phyloP scores from a whole-genome alignment of 352 stramenopile species.

The Elongisporangium senticosum region DNA sequence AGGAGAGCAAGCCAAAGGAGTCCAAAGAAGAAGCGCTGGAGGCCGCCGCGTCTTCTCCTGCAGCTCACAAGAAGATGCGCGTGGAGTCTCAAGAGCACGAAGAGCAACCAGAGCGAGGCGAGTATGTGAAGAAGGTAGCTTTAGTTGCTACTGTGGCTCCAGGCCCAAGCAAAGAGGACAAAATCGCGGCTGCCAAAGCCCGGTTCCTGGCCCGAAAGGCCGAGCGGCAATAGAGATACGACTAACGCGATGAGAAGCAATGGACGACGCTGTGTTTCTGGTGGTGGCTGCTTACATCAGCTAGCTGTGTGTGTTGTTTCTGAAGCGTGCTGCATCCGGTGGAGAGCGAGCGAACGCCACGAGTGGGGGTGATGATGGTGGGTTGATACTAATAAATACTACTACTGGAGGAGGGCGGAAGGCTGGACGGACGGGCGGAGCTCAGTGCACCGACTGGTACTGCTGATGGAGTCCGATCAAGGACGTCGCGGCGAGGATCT shows the following conservation, averaged over 20 bases:
- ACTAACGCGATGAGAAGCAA: slow-evolving; percentile 10
- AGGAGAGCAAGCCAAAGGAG: slow-evolving; percentile 5
- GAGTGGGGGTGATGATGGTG: slow-evolving; percentile 6
- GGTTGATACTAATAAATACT: slow-evolving; percentile 6
- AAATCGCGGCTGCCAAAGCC: slow-evolving; percentile 68
- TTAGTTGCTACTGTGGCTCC: too few species aligned
- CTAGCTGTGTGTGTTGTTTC: too few species aligned
- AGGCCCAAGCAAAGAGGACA: slow-evolving; percentile 51
- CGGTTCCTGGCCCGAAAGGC: slow-evolving; percentile 86
- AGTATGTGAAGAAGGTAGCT: slow-evolving; percentile 4
- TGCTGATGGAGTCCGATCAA: slow-evolving; percentile 69
- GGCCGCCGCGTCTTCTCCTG: slow-evolving; percentile 7
- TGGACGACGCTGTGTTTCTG: too few species aligned
- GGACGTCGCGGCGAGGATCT: slow-evolving; percentile 72
- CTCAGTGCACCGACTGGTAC: slow-evolving; percentile 70
- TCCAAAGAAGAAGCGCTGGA: slow-evolving; percentile 3
- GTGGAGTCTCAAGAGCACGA: slow-evolving; percentile 4
- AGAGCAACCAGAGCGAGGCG: slow-evolving; percentile 13
- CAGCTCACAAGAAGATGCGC: slow-evolving; percentile 1
- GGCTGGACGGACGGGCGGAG: too few species aligned
- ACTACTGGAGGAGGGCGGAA: background rate
- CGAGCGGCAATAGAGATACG: slow-evolving; percentile 18
- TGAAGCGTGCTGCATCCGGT: too few species aligned
- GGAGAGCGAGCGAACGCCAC: background rate
- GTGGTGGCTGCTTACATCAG: too few species aligned